Evolutionary conservation across 345 rosid species (phyloP).

Genomic region (Limnanthes douglasii): DNA sequence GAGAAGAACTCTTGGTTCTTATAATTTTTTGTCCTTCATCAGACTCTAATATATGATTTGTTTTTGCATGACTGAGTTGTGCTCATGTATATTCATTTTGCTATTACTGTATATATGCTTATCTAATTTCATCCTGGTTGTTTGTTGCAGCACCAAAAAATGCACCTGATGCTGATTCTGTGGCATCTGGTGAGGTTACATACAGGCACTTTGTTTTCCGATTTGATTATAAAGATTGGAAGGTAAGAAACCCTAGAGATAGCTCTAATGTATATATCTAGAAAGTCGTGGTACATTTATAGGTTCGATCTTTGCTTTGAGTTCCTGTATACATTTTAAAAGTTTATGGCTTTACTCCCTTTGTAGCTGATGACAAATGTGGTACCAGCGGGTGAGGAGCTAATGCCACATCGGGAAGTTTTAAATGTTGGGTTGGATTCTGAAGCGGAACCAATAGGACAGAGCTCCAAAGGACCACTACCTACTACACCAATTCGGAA

Average conservation of each 20-base stretch:
- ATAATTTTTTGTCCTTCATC: too few relatives aligned
- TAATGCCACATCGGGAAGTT: constrained; percentile 45
- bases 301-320: not conserved
- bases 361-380: constrained; percentile 36
- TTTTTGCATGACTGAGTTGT: too few relatives aligned
- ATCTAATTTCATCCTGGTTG: too few relatives aligned
- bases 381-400: constrained; percentile 52
- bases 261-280: too few relatives aligned
- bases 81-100: too few relatives aligned
- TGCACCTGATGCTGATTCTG: constrained; percentile 35
- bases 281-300: not conserved
- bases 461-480: constrained; percentile 13
- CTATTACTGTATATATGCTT: too few relatives aligned
- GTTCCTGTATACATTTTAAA: not conserved
- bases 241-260: too few relatives aligned
- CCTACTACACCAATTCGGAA: constrained; percentile 73
- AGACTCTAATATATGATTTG: too few relatives aligned
- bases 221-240: constrained; percentile 58
- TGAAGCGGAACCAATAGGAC: constrained; percentile 16
- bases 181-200: constrained; percentile 25
- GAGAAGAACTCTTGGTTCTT: too few relatives aligned
- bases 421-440: constrained; percentile 6
- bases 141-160: constrained; percentile 37
- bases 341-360: not conserved
- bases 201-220: constrained; percentile 56